Conservation (phyloP, 1,139 yeast genomes). For the Candida buenavistaensis region DNA sequence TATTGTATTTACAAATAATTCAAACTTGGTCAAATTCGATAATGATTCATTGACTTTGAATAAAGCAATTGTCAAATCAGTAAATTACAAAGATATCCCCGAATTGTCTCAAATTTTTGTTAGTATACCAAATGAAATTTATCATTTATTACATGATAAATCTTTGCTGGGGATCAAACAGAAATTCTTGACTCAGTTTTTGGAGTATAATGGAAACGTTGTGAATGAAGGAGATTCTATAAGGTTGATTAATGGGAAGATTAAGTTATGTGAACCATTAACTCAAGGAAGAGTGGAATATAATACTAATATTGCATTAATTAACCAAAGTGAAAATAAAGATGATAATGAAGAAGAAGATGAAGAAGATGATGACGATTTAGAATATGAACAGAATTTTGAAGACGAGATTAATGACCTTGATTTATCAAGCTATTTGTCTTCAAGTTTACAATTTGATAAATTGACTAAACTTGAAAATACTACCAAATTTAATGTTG, state of each 20-base stretch:
- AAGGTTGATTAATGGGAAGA: conserved; percentile 46
- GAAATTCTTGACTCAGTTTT: conserved; percentile 28
- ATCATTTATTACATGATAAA: conserved; percentile 32
- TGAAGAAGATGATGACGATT: conserved; percentile 9
- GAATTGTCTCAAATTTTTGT: conserved; percentile 34
- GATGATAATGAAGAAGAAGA: conserved; percentile 9
- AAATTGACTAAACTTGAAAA: conserved; percentile 9
- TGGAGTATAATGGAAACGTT: conserved; percentile 30
- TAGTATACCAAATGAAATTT: conserved; percentile 47
- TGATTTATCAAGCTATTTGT: conserved; percentile 38
- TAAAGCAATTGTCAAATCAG: conserved; percentile 32
- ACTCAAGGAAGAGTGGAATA: conserved; percentile 58
- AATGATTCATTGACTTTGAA: conserved; percentile 34
- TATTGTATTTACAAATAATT: conserved; percentile 39
- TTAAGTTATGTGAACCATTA: conserved; percentile 69
- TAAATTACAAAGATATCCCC: conserved; percentile 28
- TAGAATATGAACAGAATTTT: conserved; percentile 7
- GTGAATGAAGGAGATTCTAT: conserved; percentile 36
- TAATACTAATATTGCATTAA: conserved; percentile 53
- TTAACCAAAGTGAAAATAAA: conserved; percentile 31
- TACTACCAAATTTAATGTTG: conserved; percentile 20
- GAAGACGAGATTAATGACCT: conserved; percentile 15
- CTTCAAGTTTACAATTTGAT: conserved; percentile 30
- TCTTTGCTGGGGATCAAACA: conserved; percentile 27
- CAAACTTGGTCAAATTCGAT: conserved; percentile 33